phyloP scores from a whole-genome alignment of 192 early-diverging fungal genomes.

The Backusella westeae region DNA sequence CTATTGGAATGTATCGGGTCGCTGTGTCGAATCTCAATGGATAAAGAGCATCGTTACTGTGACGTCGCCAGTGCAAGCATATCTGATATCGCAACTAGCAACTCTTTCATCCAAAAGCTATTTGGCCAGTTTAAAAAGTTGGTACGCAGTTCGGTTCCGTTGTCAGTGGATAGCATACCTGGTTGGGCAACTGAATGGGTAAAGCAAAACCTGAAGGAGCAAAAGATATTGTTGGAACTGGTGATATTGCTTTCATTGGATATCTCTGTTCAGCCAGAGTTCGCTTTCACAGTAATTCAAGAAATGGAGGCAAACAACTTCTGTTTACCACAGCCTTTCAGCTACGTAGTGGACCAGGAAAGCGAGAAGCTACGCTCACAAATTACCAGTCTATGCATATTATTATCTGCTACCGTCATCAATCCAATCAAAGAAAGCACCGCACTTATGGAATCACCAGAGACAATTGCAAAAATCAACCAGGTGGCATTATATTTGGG shows the following conservation, averaged over 20 bases:
- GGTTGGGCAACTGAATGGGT: conserved; percentile 33
- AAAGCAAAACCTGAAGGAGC: conserved; percentile 41
- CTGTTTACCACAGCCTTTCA: conserved; percentile 34
- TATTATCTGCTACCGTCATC: conserved; percentile 34
- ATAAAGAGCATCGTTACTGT: conserved; percentile 13
- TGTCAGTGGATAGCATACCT: conserved; percentile 19
- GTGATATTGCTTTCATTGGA: conserved; percentile 27
- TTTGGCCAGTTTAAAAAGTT: conserved; percentile 19
- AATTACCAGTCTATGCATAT: conserved; percentile 30
- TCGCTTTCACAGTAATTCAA: conserved; percentile 29
- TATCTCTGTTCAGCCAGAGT: conserved; percentile 8
- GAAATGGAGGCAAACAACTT: conserved; percentile 38
- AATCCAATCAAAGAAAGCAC: conserved; percentile 25
- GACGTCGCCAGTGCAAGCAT: conserved; percentile 7
- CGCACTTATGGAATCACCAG: conserved; percentile 28
- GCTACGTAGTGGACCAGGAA: conserved; percentile 31
- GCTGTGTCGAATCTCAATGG: conserved; percentile 13
- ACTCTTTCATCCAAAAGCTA: conserved; percentile 10
- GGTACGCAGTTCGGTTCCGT: conserved; percentile 22
- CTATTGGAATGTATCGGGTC: conserved; percentile 22
- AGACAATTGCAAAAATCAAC: conserved; percentile 32
- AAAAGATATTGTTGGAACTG: conserved; percentile 41
- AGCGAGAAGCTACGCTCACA: conserved; percentile 27
- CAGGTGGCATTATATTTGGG: conserved; percentile 29
- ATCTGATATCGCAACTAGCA: background rate